Evolutionary conservation across 2,329 filamentous ascomycete genomes (phyloP), one percentile per base, ranked within the genome.

Genomic region (Pestalotiopsis sp.): DNA sequence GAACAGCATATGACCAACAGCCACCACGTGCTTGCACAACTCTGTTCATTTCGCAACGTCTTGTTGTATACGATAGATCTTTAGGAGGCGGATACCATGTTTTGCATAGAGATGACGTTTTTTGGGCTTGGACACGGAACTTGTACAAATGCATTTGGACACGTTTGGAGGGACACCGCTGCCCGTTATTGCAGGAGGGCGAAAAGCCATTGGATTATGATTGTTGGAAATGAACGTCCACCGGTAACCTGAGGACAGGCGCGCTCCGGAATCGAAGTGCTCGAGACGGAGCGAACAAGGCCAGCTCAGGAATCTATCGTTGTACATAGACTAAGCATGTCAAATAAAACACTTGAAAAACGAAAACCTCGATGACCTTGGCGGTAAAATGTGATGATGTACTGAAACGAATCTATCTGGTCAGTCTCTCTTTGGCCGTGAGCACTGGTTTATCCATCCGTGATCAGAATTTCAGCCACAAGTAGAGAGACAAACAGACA

Each of bases 251-350:
- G 39, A 31, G 57, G 55, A 61, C 41, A 23, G 59, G 58, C 41
- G 67, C 67, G 65, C 62, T 73, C 77, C 76, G 74, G 71, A 72
- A 77, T 79, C 77, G 77, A 79, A 79, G 77, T 78, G 77, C 77
- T 79, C 77, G 77, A 77, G 74, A 77, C 75, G 77, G 77, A 74
- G 71, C 67, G 31, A 20, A 38, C 27, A 62, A 5, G 31, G 31
- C 59, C 59, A 38, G 20, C 59, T 36, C 27, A 36, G 31, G 25
- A 20, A 36, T 36, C 59, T 27, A 39, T 62, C 59, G 31, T 62
- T 62, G 59, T 62, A 62, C 59, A 62, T 62, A 62, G 59, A 62
- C n/a, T 62, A 36, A 20, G 59, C 59, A 38, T 38, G 59, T 36
- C 59, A 39, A 39, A 41, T 62, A 62, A 62, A 52, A 62, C 59